Evolutionary conservation across 805 yeast genomes (phyloP).

Genomic region (Candida endomychidarum): DNA sequence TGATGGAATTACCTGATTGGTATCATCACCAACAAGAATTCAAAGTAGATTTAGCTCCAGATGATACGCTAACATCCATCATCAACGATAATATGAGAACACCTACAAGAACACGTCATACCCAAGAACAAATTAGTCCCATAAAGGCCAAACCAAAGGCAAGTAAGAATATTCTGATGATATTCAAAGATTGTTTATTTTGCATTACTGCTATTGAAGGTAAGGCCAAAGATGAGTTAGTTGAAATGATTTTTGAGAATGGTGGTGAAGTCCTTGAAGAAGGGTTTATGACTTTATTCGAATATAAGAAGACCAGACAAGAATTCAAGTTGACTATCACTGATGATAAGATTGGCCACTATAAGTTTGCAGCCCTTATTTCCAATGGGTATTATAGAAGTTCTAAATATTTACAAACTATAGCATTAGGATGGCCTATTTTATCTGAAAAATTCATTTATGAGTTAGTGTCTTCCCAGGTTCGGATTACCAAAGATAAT

Average conservation of each 20-base stretch:
- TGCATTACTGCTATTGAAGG: slow-evolving; percentile 39
- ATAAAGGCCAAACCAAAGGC: neutral
- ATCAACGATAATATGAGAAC: slow-evolving; percentile 13
- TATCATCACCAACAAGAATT: slow-evolving; percentile 35
- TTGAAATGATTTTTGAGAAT: slow-evolving; percentile 3
- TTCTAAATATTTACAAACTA: slow-evolving; percentile 70
- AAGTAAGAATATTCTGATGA: neutral
- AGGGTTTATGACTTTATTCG: slow-evolving; percentile 32
- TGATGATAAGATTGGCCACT: slow-evolving; percentile 14
- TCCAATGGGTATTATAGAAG: slow-evolving; percentile 62
- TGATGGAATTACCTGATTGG: slow-evolving; percentile 43
- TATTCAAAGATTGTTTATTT: slow-evolving; percentile 28
- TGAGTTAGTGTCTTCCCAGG: slow-evolving; percentile 36
- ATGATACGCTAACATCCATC: slow-evolving; percentile 13
- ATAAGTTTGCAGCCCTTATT: slow-evolving; percentile 64
- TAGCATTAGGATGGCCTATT: slow-evolving; percentile 87
- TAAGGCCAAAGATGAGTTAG: slow-evolving; percentile 7
- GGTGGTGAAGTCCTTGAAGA: slow-evolving; percentile 35
- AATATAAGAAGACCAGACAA: slow-evolving; percentile 11
- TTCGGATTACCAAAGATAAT: slow-evolving; percentile 25
- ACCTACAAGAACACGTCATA: slow-evolving; percentile 15
- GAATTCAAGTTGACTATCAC: slow-evolving; percentile 11
- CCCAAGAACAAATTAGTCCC: slow-evolving; percentile 9
- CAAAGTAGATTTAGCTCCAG: slow-evolving; percentile 19
- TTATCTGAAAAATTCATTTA: slow-evolving; percentile 56